These are phyloP conservation scores for Syzygium oleosum DNA, from an alignment of 345 rosid genomes.

Conservation along the genomic window DNA sequence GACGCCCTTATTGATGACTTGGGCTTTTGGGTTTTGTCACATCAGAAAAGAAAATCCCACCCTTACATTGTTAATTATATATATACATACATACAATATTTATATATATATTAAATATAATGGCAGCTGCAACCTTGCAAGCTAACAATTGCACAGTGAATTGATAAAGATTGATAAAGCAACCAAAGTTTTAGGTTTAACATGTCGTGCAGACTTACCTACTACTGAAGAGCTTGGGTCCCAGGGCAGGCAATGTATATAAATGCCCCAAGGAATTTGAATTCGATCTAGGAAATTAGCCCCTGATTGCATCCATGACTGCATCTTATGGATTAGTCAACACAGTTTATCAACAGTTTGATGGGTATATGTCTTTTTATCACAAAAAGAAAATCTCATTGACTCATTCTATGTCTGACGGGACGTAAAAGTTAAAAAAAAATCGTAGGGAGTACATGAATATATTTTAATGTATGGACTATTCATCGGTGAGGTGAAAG, in stretches of 20 bases:
- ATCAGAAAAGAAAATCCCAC: not conserved
- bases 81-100: not conserved
- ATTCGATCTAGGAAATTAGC: not conserved
- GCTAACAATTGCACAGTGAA: not conserved
- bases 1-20: not conserved
- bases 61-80: not conserved
- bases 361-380: not conserved
- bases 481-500: not conserved
- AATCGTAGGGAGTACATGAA: not conserved
- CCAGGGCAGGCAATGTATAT: not conserved
- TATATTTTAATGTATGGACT: not conserved
- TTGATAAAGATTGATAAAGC: not conserved
- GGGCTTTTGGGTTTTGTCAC: not conserved
- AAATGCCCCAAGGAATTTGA: not conserved
- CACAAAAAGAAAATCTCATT: not conserved
- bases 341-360: not conserved
- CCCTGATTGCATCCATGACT: not conserved
- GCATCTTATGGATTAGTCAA: not conserved
- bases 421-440: not conserved
- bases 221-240: not conserved
- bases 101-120: not conserved
- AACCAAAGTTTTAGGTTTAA: not conserved
- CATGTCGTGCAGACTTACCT: not conserved
- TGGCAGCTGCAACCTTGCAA: not conserved
- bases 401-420: not conserved